Percentiles rank a stretch among this genome's conserved stretches.
Conservation (phyloP, 2,329 filamentous ascomycete genomes). For the Chalaropsis ovoidea region DNA sequence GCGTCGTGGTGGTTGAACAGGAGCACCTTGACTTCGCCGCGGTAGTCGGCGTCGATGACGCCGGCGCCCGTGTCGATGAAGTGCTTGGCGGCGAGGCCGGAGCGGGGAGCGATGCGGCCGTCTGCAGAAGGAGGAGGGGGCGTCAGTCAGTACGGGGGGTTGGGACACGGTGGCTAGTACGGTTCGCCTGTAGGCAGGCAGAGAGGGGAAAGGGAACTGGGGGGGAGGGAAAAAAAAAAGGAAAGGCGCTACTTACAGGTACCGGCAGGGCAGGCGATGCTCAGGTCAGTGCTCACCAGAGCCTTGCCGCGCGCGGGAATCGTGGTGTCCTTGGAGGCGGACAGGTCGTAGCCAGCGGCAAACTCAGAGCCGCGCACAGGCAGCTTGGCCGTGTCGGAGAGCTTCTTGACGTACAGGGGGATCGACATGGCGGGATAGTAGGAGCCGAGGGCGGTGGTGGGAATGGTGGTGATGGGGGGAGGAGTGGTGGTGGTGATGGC, state of each 20-base stretch:
- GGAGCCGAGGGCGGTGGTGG: not conserved
- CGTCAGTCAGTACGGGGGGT: not conserved
- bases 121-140: conserved; percentile 42
- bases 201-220: no score
- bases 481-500: not conserved
- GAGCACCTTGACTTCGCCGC: conserved; percentile 85
- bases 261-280: conserved; percentile 78
- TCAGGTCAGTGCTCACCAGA: conserved; percentile 81
- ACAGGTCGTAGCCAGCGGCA: conserved; percentile 90
- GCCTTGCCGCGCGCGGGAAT: conserved; percentile 77
- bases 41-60: conserved; percentile 95
- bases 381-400: conserved; percentile 64
- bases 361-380: conserved; percentile 83
- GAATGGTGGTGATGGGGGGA: not conserved
- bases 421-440: conserved; percentile 15
- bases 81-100: conserved; percentile 84
- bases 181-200: not conserved
- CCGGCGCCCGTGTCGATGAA: conserved; percentile 94
- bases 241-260: conserved; percentile 63
- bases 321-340: conserved; percentile 61
- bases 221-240: not conserved
- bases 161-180: not conserved
- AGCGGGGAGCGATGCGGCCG: conserved; percentile 79
- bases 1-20: conserved; percentile 83
- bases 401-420: conserved; percentile 78